These are phyloP conservation scores for Hyaloperonospora brassicae DNA, from an alignment of 352 stramenopile genomes.

Conservation along the genomic window DNA sequence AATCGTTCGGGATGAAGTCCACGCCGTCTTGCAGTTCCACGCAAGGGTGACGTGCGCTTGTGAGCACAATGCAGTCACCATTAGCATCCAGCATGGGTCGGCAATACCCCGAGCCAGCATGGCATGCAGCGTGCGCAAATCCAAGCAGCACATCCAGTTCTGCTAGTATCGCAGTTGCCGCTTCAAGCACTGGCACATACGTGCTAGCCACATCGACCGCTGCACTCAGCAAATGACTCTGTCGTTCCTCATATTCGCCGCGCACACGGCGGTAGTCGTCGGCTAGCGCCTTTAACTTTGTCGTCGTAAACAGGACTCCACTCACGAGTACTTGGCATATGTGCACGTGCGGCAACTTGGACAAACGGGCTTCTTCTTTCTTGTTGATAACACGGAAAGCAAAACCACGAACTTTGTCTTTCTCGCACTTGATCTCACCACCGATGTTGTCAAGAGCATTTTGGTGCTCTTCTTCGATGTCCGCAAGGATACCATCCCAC, in stretches of 20 bases:
- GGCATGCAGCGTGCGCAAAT: slow-evolving; percentile 91
- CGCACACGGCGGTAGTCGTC: slow-evolving; percentile 79
- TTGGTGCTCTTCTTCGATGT: slow-evolving; percentile 80
- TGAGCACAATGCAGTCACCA: slow-evolving; percentile 59
- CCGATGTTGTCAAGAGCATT: slow-evolving; percentile 53
- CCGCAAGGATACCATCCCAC: slow-evolving; percentile 59
- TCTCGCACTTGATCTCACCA: slow-evolving; percentile 89
- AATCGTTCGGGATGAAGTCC: slow-evolving; percentile 98
- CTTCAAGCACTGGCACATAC: slow-evolving; percentile 94
- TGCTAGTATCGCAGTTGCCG: slow-evolving; percentile 75
- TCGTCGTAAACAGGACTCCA: slow-evolving; percentile 96
- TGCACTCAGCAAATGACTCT: slow-evolving; percentile 85
- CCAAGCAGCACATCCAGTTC: slow-evolving; percentile 93
- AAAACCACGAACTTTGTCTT: slow-evolving; percentile 85
- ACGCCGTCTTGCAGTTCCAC: slow-evolving; percentile 95
- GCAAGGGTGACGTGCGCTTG: slow-evolving; percentile 92
- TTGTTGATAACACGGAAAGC: slow-evolving; percentile 92
- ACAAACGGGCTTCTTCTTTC: slow-evolving; percentile 89
- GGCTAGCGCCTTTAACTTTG: slow-evolving; percentile 81
- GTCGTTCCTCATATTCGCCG: slow-evolving; percentile 88
- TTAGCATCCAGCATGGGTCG: slow-evolving; percentile 52
- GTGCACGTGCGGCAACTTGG: slow-evolving; percentile 80
- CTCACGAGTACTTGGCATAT: slow-evolving; percentile 95
- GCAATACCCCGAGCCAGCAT: slow-evolving; percentile 80
- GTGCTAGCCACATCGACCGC: slow-evolving; percentile 92